A percentile compares a stretch with the other conserved stretches of the same genome.
Conservation (phyloP, 495 filamentous ascomycete genomes). For the Pyronema omphalodes region DNA sequence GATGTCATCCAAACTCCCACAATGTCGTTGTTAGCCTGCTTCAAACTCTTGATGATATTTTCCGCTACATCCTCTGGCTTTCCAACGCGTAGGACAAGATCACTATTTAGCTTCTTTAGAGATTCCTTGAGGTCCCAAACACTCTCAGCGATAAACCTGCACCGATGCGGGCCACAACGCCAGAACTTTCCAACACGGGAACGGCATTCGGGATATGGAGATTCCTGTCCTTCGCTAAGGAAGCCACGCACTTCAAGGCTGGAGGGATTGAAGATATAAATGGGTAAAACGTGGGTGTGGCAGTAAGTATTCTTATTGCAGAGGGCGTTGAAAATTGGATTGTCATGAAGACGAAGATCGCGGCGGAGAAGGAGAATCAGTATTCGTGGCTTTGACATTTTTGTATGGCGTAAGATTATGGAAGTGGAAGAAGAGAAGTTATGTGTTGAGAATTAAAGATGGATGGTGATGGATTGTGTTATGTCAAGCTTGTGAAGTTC, state of each 20-base stretch:
- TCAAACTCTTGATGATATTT: slow-evolving; percentile 28
- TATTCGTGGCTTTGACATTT: slow-evolving; percentile 16
- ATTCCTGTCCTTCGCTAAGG: slow-evolving; percentile 26
- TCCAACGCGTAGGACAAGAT: slow-evolving; percentile 46
- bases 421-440: background rate
- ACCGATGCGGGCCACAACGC: slow-evolving; percentile 49
- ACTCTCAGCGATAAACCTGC: slow-evolving; percentile 46
- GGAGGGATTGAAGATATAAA: slow-evolving; percentile 44
- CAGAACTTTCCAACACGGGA: slow-evolving; percentile 40
- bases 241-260: slow-evolving; percentile 57
- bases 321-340: slow-evolving; percentile 43
- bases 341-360: slow-evolving; percentile 50
- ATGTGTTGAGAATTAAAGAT: too few relatives aligned
- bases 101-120: slow-evolving; percentile 37
- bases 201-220: slow-evolving; percentile 41
- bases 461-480: too few relatives aligned
- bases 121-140: slow-evolving; percentile 47
- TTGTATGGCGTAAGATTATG: background rate
- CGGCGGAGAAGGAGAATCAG: slow-evolving; percentile 46
- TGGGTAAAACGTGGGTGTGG: slow-evolving; percentile 47
- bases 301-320: slow-evolving; percentile 28
- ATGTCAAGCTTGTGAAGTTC: too few relatives aligned
- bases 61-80: slow-evolving; percentile 34
- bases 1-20: slow-evolving; percentile 48
- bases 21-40: slow-evolving; percentile 27